Conservation (phyloP, 306 rosid genomes). For the Dryas drummondii region DNA sequence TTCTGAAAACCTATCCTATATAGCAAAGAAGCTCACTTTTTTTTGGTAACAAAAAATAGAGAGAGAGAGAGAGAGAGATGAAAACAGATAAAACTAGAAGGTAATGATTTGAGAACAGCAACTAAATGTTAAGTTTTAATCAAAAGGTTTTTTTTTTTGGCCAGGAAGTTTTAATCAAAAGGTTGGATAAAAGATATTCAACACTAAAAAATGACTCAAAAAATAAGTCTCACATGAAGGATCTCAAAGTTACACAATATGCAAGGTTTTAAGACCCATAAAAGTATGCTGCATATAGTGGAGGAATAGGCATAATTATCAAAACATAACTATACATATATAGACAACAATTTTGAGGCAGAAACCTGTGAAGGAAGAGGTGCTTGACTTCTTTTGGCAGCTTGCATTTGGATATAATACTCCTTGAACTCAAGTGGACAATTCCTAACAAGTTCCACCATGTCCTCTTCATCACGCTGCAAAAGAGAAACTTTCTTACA, state of each 20-base stretch:
- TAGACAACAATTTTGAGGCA: not conserved
- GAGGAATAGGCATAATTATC: not conserved
- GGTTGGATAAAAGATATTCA: not conserved
- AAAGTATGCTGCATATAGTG: not conserved
- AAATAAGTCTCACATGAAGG: not conserved
- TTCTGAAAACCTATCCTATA: not conserved
- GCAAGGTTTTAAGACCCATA: not conserved
- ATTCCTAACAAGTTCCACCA: constrained; percentile 70
- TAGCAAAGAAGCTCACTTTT: not conserved
- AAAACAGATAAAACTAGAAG: too few relatives aligned
- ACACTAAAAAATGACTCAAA: not conserved
- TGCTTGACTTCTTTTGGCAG: constrained; percentile 86
- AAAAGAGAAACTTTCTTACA: constrained; percentile 7
- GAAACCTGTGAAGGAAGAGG: constrained; percentile 90
- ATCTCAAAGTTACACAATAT: not conserved
- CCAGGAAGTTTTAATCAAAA: not conserved
- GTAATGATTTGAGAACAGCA: not conserved
- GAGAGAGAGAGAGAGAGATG: not conserved
- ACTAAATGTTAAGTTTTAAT: not conserved
- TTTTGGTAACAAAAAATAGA: too few relatives aligned
- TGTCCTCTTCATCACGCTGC: constrained; percentile 94
- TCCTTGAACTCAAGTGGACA: constrained; percentile 83
- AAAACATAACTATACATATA: not conserved
- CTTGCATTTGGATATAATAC: constrained; percentile 98
- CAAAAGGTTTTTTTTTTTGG: not conserved